phyloP scores from a whole-genome alignment of 176 grass and related monocot genomes.

The Tillandsia fasciculata region DNA sequence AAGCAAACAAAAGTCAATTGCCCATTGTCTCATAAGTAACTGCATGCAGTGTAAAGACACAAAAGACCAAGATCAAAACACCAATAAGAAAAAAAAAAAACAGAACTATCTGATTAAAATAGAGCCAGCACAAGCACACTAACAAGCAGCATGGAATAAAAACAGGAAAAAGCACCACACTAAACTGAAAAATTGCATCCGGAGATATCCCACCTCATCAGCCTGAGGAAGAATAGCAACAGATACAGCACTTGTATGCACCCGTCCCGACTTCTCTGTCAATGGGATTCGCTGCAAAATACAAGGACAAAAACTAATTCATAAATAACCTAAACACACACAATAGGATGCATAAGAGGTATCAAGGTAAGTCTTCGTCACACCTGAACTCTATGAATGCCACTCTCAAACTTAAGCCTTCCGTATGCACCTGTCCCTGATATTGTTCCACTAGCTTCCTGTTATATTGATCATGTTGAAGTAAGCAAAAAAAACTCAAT shows the following conservation, averaged over 20 bases:
- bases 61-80: too few species aligned
- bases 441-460: slow-evolving; percentile 98
- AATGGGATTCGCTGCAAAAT: slow-evolving; percentile 69
- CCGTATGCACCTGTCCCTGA: slow-evolving; percentile 71
- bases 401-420: slow-evolving; percentile 85
- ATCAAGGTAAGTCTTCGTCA: neutral
- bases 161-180: neutral
- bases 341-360: neutral
- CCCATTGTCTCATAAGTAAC: too few species aligned
- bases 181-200: neutral
- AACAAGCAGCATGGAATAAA: neutral
- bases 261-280: slow-evolving; percentile 82
- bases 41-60: too few species aligned
- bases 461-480: neutral
- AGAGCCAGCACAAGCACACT: neutral
- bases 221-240: slow-evolving; percentile 93
- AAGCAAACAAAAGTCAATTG: too few species aligned
- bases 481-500: neutral
- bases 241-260: slow-evolving; percentile 94
- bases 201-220: slow-evolving; percentile 47
- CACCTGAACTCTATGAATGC: slow-evolving; percentile 97
- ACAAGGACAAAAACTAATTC: slow-evolving; percentile 4
- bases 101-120: too few species aligned
- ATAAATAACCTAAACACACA: neutral
- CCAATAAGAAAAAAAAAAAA: too few species aligned